These are phyloP conservation scores for Alopecurus myosuroides DNA, from an alignment of 176 grass and related monocot genomes.

Conservation along the genomic window DNA sequence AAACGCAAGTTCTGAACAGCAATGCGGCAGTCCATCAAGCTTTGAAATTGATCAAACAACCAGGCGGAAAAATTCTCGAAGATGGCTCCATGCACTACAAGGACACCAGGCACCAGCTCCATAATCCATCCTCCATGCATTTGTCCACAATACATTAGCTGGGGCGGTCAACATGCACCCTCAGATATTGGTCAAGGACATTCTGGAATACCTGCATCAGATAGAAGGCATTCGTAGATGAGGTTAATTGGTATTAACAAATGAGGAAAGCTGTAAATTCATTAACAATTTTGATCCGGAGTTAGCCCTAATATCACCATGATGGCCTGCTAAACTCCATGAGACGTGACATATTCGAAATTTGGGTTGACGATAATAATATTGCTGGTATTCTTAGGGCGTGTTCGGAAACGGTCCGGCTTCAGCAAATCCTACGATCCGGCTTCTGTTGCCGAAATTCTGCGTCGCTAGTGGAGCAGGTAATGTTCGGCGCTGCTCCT, in stretches of 20 bases:
- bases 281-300: background rate
- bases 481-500: too few relatives aligned
- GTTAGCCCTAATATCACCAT: background rate
- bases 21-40: background rate
- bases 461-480: too few relatives aligned
- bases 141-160: constrained; percentile 6
- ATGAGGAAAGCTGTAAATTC: background rate
- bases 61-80: background rate
- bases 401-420: too few relatives aligned
- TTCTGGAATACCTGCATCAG: constrained; percentile 68
- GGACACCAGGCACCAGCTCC: background rate
- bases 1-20: background rate
- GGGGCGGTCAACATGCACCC: constrained; percentile 41
- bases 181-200: constrained; percentile 64
- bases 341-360: background rate
- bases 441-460: too few relatives aligned
- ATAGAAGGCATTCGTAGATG: background rate
- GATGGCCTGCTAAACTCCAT: background rate
- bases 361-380: background rate
- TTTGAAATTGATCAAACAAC: constrained; percentile 16
- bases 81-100: background rate
- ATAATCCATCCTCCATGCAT: background rate
- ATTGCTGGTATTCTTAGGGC: too few relatives aligned
- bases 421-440: too few relatives aligned
- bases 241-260: background rate